Base-by-base conservation (phyloP, 768 basidiomycete species). In the Hericium rajendrae region DNA sequence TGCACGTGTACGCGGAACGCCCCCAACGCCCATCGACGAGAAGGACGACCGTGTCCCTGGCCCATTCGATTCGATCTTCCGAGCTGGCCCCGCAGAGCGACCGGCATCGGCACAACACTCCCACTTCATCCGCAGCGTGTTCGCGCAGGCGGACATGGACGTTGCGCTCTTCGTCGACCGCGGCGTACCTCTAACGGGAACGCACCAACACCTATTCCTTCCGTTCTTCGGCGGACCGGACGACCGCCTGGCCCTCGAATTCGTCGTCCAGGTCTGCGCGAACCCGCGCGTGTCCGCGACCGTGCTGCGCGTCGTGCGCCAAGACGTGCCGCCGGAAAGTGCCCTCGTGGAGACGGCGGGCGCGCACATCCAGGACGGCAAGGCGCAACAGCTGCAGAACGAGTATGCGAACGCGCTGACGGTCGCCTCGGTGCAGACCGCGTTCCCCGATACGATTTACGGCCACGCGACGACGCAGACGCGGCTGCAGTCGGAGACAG, bases 211-310 rank as follows among this genome's bases (percentile, higher is more conserved):
- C 66, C 62, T 97, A 13, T 88, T 92, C 71, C 65, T 97, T 12
- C 89, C 92, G 0, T 97, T 97, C 79, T 89, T 92, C 68, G 95
- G 95, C 22, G 95, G 95, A 0, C 88, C 92, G 0, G 95, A 98
- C 68, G 94, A 97, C 67, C 78, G 95, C 2, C 76, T 93, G 16
- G 91, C 92, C 0, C 72, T 98, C 38, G 83, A 88, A 32, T 83
- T 97, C 62, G 86, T 90, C 22, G 79, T 87, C 13, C 94, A 94
- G 70, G 73, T 97, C 28, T 94, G 90, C 68, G 73, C 78, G 57
- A 86, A 85, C 61, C 74, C 79, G 12, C 74, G 72, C 56, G 77
- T 89, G 12, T 79, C 73, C 9, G 95, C 91, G 11, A 92, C 88
- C 0, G 82, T 94, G 2, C 68, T 93, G 54, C 76, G 84, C 63